phyloP scores from a whole-genome alignment of 176 grass and related monocot genomes.

The Rhynchospora tenuis region DNA sequence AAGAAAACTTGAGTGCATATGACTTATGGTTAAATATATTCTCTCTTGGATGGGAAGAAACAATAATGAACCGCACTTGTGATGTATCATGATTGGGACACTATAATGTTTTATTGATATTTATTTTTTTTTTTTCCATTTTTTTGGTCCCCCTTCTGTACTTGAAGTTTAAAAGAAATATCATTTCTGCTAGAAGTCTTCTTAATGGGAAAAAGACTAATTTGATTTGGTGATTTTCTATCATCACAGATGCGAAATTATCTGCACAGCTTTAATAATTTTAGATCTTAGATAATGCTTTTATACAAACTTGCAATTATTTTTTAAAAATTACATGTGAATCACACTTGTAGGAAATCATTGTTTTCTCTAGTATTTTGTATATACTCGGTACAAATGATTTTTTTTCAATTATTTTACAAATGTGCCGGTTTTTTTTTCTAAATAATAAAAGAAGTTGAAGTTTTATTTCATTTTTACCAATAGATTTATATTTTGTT shows the following conservation, averaged over 20 bases:
- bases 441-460: not conserved
- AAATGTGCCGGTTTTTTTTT: not conserved
- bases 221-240: not conserved
- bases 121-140: not conserved
- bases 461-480: not conserved
- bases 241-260: not conserved
- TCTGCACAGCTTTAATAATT: not conserved
- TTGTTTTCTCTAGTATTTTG: not conserved
- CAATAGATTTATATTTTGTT: not conserved
- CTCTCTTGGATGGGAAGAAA: not conserved
- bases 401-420: not conserved
- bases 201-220: not conserved
- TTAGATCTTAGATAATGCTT: not conserved
- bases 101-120: not conserved
- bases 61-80: not conserved
- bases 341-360: not conserved
- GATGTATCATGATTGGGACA: not conserved
- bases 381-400: not conserved
- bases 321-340: not conserved
- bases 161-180: not conserved
- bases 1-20: not conserved
- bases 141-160: not conserved
- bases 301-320: not conserved
- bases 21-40: not conserved
- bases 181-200: not conserved